Evolutionary conservation across 441 rosid species (phyloP).

Genomic region (Populus tomentosa): DNA sequence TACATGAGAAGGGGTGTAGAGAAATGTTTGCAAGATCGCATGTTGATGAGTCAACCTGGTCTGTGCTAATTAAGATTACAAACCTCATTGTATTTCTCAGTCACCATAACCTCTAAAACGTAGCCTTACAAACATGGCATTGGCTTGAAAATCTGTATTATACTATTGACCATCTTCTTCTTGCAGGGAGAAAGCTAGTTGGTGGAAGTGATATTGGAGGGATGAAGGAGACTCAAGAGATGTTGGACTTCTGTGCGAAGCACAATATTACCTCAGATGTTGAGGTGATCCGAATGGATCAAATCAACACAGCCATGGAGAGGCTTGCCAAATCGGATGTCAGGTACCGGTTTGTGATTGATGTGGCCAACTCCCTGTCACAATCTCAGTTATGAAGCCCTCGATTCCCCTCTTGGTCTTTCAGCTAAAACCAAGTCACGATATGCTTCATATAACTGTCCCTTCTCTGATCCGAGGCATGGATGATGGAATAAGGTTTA

Average conservation of each 20-base stretch:
- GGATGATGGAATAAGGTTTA: background rate
- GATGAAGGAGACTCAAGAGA: slow-evolving; percentile 80
- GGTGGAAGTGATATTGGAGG: slow-evolving; percentile 81
- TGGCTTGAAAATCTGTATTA: background rate
- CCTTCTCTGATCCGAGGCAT: background rate
- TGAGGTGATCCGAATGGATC: slow-evolving; percentile 60
- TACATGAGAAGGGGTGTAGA: too few relatives aligned
- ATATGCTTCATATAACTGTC: background rate
- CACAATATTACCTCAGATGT: slow-evolving; percentile 63
- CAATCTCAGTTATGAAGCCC: slow-evolving; percentile 5
- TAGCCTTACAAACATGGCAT: background rate
- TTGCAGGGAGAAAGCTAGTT: slow-evolving; percentile 58
- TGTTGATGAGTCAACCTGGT: background rate
- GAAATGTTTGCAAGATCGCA: too few relatives aligned
- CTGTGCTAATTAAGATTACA: background rate
- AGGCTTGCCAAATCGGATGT: slow-evolving; percentile 78
- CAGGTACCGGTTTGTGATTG: slow-evolving; percentile 75
- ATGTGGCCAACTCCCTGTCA: slow-evolving; percentile 53
- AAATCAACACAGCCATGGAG: slow-evolving; percentile 65
- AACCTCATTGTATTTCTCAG: background rate
- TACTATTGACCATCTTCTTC: background rate
- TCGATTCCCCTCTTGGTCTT: background rate
- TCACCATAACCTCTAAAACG: background rate
- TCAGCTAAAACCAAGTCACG: background rate
- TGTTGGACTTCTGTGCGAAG: slow-evolving; percentile 80